Evolutionary conservation across 768 basidiomycete genomes (phyloP).

Genomic region (Boletus reticuloceps): DNA sequence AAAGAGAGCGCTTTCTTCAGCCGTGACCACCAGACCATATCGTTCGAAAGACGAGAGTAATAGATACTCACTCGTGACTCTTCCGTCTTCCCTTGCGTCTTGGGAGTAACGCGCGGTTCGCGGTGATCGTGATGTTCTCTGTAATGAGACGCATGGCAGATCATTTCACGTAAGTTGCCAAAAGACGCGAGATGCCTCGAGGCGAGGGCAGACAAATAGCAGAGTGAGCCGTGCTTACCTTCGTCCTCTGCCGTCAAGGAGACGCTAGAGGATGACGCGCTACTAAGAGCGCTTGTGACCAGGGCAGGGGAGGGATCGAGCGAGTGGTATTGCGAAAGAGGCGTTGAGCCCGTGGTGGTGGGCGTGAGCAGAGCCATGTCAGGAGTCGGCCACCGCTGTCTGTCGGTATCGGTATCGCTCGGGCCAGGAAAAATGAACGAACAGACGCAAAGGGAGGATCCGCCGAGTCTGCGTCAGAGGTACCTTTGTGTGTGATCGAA

Average conservation of each 20-base stretch:
- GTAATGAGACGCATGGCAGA: constrained; percentile 25
- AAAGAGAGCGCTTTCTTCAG: constrained; percentile 24
- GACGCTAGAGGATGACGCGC: constrained; percentile 45
- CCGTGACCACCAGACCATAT: constrained; percentile 27
- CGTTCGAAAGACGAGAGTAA: constrained; percentile 11
- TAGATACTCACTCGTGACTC: constrained; percentile 62
- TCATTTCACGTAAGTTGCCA: constrained; percentile 34
- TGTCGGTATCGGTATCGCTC: constrained; percentile 9
- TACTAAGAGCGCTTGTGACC: constrained; percentile 18
- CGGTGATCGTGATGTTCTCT: constrained; percentile 77
- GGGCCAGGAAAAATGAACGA: constrained; percentile 1
- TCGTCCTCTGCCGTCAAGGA: constrained; percentile 61
- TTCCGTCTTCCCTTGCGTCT: constrained; percentile 51
- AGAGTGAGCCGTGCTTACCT: constrained; percentile 43
- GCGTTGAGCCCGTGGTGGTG: constrained; percentile 28
- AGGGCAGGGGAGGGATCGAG: constrained; percentile 29
- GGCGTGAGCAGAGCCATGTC: constrained; percentile 25
- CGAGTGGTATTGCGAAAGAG: constrained; percentile 33
- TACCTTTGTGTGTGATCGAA: constrained; percentile 36
- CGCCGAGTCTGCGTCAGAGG: constrained; percentile 49
- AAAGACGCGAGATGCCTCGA: constrained; percentile 25
- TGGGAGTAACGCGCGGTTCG: constrained; percentile 41
- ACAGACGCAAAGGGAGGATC: constrained; percentile 40
- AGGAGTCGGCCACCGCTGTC: neutral
- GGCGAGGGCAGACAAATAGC: constrained; percentile 6